Base-by-base conservation (phyloP, 2,329 filamentous ascomycete genomes). In the Zalaria obscura region DNA sequence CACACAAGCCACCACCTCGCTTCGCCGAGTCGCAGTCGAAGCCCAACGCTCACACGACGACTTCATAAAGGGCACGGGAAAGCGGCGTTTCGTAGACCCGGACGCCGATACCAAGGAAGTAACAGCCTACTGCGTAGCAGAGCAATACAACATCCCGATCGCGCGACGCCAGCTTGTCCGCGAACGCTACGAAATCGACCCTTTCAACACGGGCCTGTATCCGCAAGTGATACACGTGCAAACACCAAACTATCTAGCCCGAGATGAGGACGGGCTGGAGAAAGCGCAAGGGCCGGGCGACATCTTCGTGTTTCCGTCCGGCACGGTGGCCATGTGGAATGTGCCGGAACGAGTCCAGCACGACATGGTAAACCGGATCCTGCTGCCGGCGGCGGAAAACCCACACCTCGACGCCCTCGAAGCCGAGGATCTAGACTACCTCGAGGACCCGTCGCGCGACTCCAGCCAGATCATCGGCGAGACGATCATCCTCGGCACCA, bases 271-370 rank as follows among this genome's bases (percentile, higher is more conserved):
- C 59, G 67, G 64, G 41, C 67, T 68, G 54, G 51, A 52, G 25
- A 47, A 41, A 27, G 39, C 44, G 11, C 48, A 50, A 38, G 55
- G 50, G 4, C 47, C 47, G 5, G 88, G 87, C 29, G 91, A 98
- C 62, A 77, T 96, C 39, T 96, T 96, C 56, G 80, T 98, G 43
- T 98, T 98, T 50, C 87, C 89, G 5, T 94, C 88, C 0, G 91
- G 91, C 7, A 93, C 88, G 8, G 74, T 96, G 5, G 91, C 96
- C 4, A 81, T 85, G 25, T 98, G 91, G 91, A 83, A 84, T 4
- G 70, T 95, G 1, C 80, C 85, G 1, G 75, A 86, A 46, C 76
- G 81, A 43, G 75, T 86, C 11, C 80, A 87, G 10, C 72, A 71
- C 18, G 73, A 72, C 38, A 65, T 87, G 25, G 79, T 83, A 4